Conservation (phyloP, 2,329 filamentous ascomycete genomes). For the Alternaria metachromatica region DNA sequence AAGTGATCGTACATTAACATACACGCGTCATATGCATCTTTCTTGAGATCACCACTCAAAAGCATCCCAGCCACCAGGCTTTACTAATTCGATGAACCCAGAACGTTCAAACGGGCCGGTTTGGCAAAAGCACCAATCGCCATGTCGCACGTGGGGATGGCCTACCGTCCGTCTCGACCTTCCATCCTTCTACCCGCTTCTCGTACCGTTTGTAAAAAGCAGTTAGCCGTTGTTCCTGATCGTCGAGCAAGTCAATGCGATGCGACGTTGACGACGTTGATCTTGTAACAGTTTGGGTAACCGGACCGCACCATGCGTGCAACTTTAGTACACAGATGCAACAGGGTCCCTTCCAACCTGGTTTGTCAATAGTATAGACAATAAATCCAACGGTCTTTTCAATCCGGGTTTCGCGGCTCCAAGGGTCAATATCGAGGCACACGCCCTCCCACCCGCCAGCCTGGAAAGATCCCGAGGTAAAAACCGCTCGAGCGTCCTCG, state of each 20-base stretch:
- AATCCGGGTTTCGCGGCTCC: slow-evolving; percentile 10
- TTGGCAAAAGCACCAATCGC: slow-evolving; percentile 11
- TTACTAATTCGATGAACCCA: slow-evolving; percentile 8
- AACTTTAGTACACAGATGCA: background rate
- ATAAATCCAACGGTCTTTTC: background rate
- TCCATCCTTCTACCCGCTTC: slow-evolving; percentile 4
- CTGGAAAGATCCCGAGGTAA: slow-evolving; percentile 24
- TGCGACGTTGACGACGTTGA: slow-evolving; percentile 4
- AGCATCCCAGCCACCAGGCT: slow-evolving; percentile 7
- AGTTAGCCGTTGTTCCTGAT: background rate
- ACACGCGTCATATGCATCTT: background rate
- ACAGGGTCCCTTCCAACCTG: background rate
- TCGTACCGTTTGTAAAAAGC: slow-evolving; percentile 6
- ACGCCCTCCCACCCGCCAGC: slow-evolving; percentile 4
- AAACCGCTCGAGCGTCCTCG: slow-evolving; percentile 4
- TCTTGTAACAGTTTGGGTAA: background rate
- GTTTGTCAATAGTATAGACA: slow-evolving; percentile 2
- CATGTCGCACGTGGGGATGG: slow-evolving; percentile 7
- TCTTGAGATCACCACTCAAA: background rate
- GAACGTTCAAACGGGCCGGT: slow-evolving; percentile 4
- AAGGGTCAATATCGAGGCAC: slow-evolving; percentile 9
- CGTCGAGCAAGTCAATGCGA: slow-evolving; percentile 1
- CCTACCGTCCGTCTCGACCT: slow-evolving; percentile 1
- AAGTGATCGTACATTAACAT: slow-evolving; percentile 3
- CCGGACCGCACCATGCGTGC: slow-evolving; percentile 1